Conservation (phyloP, 352 stramenopile species). For the Pythium utonaiense region DNA sequence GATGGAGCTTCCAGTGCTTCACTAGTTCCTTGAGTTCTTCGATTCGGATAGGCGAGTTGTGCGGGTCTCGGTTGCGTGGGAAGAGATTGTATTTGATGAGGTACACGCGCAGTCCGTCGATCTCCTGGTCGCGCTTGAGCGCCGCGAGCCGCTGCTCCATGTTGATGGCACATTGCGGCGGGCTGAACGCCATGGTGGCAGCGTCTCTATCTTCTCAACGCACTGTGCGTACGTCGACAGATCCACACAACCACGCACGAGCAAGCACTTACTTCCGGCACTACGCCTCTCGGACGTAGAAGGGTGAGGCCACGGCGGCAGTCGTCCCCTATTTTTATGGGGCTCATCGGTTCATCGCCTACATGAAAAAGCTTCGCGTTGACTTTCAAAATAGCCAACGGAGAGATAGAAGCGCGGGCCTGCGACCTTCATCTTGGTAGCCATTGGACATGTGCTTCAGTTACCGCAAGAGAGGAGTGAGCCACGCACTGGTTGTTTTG, state of each 20-base stretch:
- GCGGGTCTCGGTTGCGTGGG: slow-evolving; percentile 71
- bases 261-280: neutral
- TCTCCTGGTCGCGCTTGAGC: slow-evolving; percentile 78
- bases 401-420: no score
- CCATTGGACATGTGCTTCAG: no score
- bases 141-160: slow-evolving; percentile 83
- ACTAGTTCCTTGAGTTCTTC: slow-evolving; percentile 91
- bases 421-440: no score
- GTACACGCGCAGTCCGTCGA: slow-evolving; percentile 76
- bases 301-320: neutral
- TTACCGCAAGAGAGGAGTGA: no score
- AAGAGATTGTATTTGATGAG: slow-evolving; percentile 89
- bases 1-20: slow-evolving; percentile 90
- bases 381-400: neutral
- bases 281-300: neutral
- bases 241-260: neutral
- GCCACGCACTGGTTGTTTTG: no score
- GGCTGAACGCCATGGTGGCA: slow-evolving; percentile 56
- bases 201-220: neutral
- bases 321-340: neutral
- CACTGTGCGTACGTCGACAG: neutral
- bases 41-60: slow-evolving; percentile 83
- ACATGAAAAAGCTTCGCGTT: neutral
- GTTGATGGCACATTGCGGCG: slow-evolving; percentile 79
- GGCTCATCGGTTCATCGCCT: neutral